phyloP scores from a whole-genome alignment of 495 filamentous ascomycete genomes.

The Tuber indicum region DNA sequence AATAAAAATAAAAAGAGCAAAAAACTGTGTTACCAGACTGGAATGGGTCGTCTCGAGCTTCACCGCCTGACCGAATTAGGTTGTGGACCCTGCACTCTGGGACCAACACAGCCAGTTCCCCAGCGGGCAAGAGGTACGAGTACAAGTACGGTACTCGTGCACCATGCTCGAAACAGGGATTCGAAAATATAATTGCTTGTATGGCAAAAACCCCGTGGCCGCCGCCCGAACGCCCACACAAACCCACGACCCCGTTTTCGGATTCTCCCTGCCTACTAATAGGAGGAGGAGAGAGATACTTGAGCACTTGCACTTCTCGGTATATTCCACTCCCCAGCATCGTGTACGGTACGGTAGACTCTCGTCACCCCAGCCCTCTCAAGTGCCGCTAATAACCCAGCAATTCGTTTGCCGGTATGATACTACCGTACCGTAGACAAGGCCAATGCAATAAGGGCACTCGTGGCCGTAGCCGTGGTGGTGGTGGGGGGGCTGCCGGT shows the following conservation, averaged over 20 bases:
- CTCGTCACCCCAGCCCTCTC: background rate
- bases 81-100: background rate
- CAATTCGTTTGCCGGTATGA: background rate
- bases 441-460: background rate
- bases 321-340: background rate
- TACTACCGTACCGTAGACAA: too few species aligned
- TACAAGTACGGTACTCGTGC: too few species aligned
- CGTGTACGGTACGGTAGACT: background rate
- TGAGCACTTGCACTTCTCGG: background rate
- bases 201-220: background rate
- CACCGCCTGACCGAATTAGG: background rate
- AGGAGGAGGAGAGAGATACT: background rate
- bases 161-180: background rate
- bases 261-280: background rate
- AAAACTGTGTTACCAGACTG: background rate
- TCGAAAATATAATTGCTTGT: background rate
- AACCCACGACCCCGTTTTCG: background rate
- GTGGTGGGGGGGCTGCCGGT: background rate
- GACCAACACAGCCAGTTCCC: background rate
- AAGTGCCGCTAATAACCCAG: background rate
- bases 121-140: background rate
- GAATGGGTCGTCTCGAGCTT: background rate
- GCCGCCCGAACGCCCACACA: background rate
- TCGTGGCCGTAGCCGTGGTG: background rate
- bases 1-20: background rate